phyloP scores from a whole-genome alignment of 495 filamentous ascomycete species.

The Penicillium salamii region DNA sequence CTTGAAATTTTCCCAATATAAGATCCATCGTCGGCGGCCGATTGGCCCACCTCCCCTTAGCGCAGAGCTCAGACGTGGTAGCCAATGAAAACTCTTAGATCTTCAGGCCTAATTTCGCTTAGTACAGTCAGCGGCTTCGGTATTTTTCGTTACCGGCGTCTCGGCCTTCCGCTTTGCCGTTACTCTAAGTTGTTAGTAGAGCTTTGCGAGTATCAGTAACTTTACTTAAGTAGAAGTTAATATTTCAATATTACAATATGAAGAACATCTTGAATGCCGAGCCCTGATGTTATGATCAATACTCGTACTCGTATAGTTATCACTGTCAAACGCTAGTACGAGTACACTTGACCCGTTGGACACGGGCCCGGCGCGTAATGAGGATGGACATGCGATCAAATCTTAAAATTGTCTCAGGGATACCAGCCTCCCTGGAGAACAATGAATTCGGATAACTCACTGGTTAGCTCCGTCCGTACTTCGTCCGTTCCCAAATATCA shows the following conservation, averaged over 20 bases:
- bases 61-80: slow-evolving; percentile 18
- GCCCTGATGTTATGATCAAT: no score
- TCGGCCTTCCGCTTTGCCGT: neutral
- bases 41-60: slow-evolving; percentile 12
- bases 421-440: neutral
- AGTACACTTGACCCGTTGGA: neutral
- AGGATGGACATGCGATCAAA: slow-evolving; percentile 15
- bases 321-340: no score
- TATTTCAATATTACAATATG: no score
- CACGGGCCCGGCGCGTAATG: slow-evolving; percentile 15
- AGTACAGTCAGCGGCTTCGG: slow-evolving; percentile 15
- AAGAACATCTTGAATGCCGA: no score
- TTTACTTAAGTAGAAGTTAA: no score
- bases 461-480: no score
- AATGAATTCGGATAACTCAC: no score
- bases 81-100: slow-evolving; percentile 30
- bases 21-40: slow-evolving; percentile 12
- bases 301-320: no score
- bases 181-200: no score
- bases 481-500: no score
- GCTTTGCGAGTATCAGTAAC: no score
- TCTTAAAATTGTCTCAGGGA: slow-evolving; percentile 6
- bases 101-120: slow-evolving; percentile 39
- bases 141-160: slow-evolving; percentile 3
- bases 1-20: slow-evolving; percentile 17